Percentiles rank a stretch among this genome's conserved stretches.
Conservation (phyloP, 2,329 filamentous ascomycete genomes). For the Aspergillus pseudoviridinutans region DNA sequence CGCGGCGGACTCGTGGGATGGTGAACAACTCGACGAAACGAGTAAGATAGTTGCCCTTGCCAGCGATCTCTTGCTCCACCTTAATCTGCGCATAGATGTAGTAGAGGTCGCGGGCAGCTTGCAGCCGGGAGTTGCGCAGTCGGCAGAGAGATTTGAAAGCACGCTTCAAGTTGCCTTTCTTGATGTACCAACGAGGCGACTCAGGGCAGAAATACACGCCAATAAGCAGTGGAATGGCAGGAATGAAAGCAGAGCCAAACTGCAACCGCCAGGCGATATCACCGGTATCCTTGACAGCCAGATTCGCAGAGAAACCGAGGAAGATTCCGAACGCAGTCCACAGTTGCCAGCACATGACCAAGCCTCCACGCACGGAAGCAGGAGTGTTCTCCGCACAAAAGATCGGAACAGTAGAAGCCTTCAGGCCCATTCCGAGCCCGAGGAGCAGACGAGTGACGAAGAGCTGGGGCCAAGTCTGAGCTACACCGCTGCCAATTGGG, state of each 20-base stretch:
- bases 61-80: slow-evolving; percentile 41
- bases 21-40: slow-evolving; percentile 55
- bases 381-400: slow-evolving; percentile 56
- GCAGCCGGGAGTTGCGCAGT: slow-evolving; percentile 56
- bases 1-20: slow-evolving; percentile 49
- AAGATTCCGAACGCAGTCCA: slow-evolving; percentile 62
- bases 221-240: slow-evolving; percentile 57
- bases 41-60: slow-evolving; percentile 54
- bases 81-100: slow-evolving; percentile 54
- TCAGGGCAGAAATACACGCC: slow-evolving; percentile 61
- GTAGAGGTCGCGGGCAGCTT: slow-evolving; percentile 61
- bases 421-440: slow-evolving; percentile 60
- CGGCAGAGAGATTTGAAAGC: slow-evolving; percentile 58
- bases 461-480: slow-evolving; percentile 57
- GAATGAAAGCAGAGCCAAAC: slow-evolving; percentile 62
- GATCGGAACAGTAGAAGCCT: slow-evolving; percentile 53
- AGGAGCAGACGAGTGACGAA: slow-evolving; percentile 55
- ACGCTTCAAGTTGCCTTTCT: slow-evolving; percentile 59
- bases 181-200: slow-evolving; percentile 64
- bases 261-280: slow-evolving; percentile 60
- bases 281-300: slow-evolving; percentile 59
- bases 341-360: slow-evolving; percentile 54
- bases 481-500: slow-evolving; percentile 62
- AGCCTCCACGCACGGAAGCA: slow-evolving; percentile 51
- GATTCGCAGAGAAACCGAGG: slow-evolving; percentile 62